Conservation (phyloP, 2,329 filamentous ascomycete genomes). For the Bipolaris bicolor region DNA sequence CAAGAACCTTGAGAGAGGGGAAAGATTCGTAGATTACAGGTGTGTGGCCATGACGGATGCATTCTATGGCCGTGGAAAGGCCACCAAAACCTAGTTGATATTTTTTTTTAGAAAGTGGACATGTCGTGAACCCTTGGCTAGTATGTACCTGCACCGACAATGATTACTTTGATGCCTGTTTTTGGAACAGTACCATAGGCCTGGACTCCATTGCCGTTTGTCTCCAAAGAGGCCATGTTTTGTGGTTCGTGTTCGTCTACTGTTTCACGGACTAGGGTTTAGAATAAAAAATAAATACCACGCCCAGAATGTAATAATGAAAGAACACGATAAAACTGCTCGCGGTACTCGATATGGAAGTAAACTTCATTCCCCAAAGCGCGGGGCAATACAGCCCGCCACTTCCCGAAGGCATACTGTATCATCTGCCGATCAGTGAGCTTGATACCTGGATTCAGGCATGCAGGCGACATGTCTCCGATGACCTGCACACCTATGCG, state of each 20-base stretch:
- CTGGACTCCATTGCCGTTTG: slow-evolving; percentile 3
- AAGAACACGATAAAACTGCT: neutral
- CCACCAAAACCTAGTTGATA: slow-evolving; percentile 63
- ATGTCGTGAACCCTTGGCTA: neutral
- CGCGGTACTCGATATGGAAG: slow-evolving; percentile 2
- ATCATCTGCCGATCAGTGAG: neutral
- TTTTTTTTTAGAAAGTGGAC: slow-evolving; percentile 1
- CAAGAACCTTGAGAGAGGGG: slow-evolving; percentile 62
- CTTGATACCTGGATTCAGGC: slow-evolving; percentile 8
- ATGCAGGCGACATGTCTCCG: slow-evolving; percentile 18
- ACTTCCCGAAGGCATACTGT: slow-evolving; percentile 5
- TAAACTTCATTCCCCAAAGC: neutral
- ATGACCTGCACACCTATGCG: neutral
- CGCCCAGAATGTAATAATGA: neutral
- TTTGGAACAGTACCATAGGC: slow-evolving; percentile 23
- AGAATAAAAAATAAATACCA: slow-evolving; percentile 1
- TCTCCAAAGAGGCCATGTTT: slow-evolving; percentile 30
- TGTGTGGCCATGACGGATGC: slow-evolving; percentile 65
- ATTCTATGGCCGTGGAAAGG: slow-evolving; percentile 67
- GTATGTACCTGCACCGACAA: slow-evolving; percentile 53
- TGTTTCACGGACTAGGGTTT: slow-evolving; percentile 30
- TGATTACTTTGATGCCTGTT: slow-evolving; percentile 61
- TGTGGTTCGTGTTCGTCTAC: slow-evolving; percentile 23
- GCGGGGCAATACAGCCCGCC: slow-evolving; percentile 19
- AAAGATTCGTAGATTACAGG: slow-evolving; percentile 66